These are phyloP conservation scores for Hypoxylon sp. DNA, from an alignment of 2,329 filamentous ascomycete genomes.

Conservation along the genomic window DNA sequence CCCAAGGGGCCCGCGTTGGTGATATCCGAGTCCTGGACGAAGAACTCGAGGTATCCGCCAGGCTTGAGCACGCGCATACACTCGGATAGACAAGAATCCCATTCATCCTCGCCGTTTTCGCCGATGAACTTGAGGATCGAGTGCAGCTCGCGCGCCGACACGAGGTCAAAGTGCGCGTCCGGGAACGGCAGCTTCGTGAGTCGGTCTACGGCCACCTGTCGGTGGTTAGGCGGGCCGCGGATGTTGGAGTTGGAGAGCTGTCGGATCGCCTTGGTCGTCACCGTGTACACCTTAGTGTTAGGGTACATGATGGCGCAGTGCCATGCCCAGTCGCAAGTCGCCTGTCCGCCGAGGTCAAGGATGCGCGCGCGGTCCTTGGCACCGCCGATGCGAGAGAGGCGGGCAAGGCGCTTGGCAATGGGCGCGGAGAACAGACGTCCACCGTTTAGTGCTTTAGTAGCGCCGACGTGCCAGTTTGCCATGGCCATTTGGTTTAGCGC, in stretches of 20 bases:
- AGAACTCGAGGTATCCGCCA: constrained; percentile 91
- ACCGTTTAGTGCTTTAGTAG: constrained; percentile 68
- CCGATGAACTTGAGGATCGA: constrained; percentile 78
- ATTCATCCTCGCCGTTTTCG: constrained; percentile 80
- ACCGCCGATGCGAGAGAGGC: constrained; percentile 60
- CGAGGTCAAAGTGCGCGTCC: constrained; percentile 86
- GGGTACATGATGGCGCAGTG: constrained; percentile 87
- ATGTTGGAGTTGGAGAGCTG: constrained; percentile 78
- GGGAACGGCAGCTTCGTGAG: constrained; percentile 86
- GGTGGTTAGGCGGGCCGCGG: constrained; percentile 86
- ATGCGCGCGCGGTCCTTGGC: constrained; percentile 69
- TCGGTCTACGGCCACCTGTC: constrained; percentile 78
- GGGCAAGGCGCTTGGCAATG: constrained; percentile 67
- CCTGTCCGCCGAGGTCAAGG: constrained; percentile 85
- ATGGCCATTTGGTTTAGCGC: constrained; percentile 76
- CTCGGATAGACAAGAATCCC: constrained; percentile 84
- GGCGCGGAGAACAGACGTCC: constrained; percentile 71
- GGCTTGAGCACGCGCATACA: constrained; percentile 93
- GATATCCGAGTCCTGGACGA: constrained; percentile 87
- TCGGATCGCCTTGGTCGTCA: constrained; percentile 75
- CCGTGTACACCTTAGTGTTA: constrained; percentile 86
- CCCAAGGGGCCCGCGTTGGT: constrained; percentile 82
- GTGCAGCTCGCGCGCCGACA: constrained; percentile 89
- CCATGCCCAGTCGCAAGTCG: constrained; percentile 95
- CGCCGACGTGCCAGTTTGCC: constrained; percentile 69